Conservation (phyloP, 2,329 filamentous ascomycete species). For the Pezicula rhizophila region DNA sequence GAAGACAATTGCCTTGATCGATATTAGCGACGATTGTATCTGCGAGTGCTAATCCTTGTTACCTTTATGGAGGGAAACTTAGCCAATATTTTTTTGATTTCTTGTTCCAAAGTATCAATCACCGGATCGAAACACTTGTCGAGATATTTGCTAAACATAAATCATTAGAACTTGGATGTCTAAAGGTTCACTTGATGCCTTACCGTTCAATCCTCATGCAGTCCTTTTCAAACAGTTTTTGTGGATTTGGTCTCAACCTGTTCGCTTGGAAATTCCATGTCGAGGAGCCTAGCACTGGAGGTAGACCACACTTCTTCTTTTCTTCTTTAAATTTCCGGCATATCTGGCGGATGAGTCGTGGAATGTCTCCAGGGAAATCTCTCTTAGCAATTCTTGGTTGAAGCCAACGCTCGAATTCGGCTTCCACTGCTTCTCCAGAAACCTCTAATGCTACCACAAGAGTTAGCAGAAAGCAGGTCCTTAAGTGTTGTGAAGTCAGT, state of each 20-base stretch:
- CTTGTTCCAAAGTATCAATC: background rate
- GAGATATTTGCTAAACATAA: slow-evolving; percentile 1
- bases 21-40: background rate
- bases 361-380: slow-evolving; percentile 3
- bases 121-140: slow-evolving; percentile 6
- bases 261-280: background rate
- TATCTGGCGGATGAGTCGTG: slow-evolving; percentile 2
- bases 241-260: background rate
- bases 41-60: background rate
- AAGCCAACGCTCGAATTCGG: slow-evolving; percentile 6
- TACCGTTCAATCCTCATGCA: slow-evolving; percentile 4
- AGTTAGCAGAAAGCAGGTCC: background rate
- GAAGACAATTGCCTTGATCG: slow-evolving; percentile 5
- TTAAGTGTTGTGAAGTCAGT: background rate
- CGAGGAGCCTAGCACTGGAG: background rate
- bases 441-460: slow-evolving; percentile 4
- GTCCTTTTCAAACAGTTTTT: background rate
- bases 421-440: slow-evolving; percentile 10
- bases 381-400: background rate
- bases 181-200: background rate
- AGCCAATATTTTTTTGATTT: too few relatives aligned
- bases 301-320: slow-evolving; percentile 9
- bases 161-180: background rate
- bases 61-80: background rate
- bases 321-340: slow-evolving; percentile 8